Conservation (phyloP, 139 green algal genomes). For the Nannochloris sp. region DNA sequence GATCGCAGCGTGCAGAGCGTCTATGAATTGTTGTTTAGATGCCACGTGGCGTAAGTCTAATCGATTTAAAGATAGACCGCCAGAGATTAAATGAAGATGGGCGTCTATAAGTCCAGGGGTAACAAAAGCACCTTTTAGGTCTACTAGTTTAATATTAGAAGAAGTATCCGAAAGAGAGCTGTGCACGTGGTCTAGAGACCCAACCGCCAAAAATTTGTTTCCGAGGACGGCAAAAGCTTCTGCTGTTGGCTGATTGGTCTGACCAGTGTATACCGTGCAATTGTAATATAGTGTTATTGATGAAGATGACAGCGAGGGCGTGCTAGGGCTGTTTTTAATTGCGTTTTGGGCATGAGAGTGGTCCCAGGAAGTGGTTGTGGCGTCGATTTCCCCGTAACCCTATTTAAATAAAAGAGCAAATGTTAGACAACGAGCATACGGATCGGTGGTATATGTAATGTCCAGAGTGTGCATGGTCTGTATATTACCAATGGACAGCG, state of each 20-base stretch:
- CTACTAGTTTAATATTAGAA: too few relatives aligned
- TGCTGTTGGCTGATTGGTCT: not conserved
- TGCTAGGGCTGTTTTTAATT: not conserved
- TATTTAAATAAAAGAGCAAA: not conserved
- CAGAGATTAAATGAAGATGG: conserved; percentile 58
- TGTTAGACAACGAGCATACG: not conserved
- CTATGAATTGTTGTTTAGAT: conserved; percentile 17
- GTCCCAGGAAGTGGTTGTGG: not conserved
- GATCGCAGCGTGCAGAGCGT: conserved; percentile 4
- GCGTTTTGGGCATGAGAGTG: not conserved
- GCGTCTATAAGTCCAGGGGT: conserved; percentile 49
- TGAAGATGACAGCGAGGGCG: too few relatives aligned
- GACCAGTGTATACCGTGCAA: not conserved
- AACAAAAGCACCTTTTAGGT: not conserved
- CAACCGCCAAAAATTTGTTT: too few relatives aligned
- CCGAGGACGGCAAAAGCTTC: not conserved
- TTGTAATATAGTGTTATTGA: not conserved
- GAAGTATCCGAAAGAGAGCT: too few relatives aligned
- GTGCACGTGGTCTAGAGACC: too few relatives aligned
- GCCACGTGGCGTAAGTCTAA: conserved; percentile 34
- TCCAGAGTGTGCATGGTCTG: not conserved
- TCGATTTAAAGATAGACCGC: conserved; percentile 35
- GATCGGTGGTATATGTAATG: not conserved
- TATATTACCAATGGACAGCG: too few relatives aligned
- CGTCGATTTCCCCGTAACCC: not conserved